A percentile compares a stretch with the other conserved stretches of the same genome.
phyloP scores from a whole-genome alignment of 176 grass and related monocot genomes.

The Ensete ventricosum region DNA sequence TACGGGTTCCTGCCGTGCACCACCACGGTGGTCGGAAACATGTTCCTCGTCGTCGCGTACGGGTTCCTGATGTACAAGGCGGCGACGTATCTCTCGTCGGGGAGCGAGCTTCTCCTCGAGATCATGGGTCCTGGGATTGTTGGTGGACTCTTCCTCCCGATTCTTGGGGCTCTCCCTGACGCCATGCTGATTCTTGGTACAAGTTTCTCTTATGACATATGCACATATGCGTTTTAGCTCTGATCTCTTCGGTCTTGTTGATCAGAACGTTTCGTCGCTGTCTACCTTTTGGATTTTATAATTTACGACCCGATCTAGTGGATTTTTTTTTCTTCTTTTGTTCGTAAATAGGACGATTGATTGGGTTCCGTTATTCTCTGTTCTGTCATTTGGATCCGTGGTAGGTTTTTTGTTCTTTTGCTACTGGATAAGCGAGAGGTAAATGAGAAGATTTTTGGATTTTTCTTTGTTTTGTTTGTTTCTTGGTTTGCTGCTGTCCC shows the following conservation, averaged over 20 bases:
- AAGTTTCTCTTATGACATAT: background rate
- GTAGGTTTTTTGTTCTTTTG: background rate
- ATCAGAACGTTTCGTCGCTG: background rate
- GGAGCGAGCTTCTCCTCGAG: conserved; percentile 79
- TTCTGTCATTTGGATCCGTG: background rate
- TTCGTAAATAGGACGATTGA: background rate
- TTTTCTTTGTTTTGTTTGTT: background rate
- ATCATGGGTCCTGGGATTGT: conserved; percentile 89
- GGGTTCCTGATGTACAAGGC: conserved; percentile 91
- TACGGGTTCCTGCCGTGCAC: conserved; percentile 91
- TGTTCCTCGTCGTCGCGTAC: conserved; percentile 62
- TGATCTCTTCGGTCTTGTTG: background rate
- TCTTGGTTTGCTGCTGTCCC: background rate
- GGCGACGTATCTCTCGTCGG: conserved; percentile 74
- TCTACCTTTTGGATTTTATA: background rate
- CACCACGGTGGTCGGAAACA: conserved; percentile 42
- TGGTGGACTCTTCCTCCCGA: conserved; percentile 78
- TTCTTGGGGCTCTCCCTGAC: conserved; percentile 78
- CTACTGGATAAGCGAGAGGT: background rate
- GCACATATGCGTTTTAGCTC: background rate
- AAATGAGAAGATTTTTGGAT: no score
- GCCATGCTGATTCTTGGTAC: conserved; percentile 77
- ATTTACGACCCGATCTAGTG: background rate
- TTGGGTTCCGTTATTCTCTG: background rate
- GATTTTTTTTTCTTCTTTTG: background rate